Conservation (phyloP, 371 early-diverging fungal genomes). For the Mortierella sp. region DNA sequence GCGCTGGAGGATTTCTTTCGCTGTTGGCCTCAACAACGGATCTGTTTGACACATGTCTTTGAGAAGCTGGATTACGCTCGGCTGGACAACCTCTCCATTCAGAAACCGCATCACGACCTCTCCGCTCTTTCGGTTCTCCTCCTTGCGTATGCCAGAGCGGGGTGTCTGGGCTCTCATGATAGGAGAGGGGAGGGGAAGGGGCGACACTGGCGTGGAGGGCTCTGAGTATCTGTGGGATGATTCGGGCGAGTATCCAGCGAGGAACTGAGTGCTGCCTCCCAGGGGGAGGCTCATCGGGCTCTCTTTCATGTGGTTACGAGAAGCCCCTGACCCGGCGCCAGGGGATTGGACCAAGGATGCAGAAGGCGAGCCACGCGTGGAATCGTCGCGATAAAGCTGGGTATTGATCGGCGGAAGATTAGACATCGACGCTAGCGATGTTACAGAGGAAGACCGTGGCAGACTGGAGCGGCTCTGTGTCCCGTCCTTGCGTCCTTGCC, state of each 20-base stretch:
- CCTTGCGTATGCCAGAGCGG: constrained; percentile 15
- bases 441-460: constrained; percentile 3
- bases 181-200: constrained; percentile 38
- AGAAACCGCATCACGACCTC: constrained; percentile 54
- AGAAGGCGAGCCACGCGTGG: constrained; percentile 5
- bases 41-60: constrained; percentile 52
- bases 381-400: constrained; percentile 11
- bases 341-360: constrained; percentile 18
- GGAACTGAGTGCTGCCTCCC: not conserved
- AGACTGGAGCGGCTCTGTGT: not conserved
- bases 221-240: constrained; percentile 15
- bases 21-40: constrained; percentile 51
- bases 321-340: not conserved
- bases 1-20: constrained; percentile 29
- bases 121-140: constrained; percentile 37
- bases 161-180: constrained; percentile 20
- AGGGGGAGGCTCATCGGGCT: not conserved
- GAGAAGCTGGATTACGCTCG: constrained; percentile 41
- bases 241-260: constrained; percentile 21
- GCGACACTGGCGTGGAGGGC: constrained; percentile 43
- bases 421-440: not conserved
- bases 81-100: constrained; percentile 57
- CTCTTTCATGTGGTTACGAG: not conserved
- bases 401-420: constrained; percentile 43
- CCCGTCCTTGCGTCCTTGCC: constrained; percentile 7